Conservation (phyloP, 2,329 filamentous ascomycete genomes). For the Epichloe uncinata region DNA sequence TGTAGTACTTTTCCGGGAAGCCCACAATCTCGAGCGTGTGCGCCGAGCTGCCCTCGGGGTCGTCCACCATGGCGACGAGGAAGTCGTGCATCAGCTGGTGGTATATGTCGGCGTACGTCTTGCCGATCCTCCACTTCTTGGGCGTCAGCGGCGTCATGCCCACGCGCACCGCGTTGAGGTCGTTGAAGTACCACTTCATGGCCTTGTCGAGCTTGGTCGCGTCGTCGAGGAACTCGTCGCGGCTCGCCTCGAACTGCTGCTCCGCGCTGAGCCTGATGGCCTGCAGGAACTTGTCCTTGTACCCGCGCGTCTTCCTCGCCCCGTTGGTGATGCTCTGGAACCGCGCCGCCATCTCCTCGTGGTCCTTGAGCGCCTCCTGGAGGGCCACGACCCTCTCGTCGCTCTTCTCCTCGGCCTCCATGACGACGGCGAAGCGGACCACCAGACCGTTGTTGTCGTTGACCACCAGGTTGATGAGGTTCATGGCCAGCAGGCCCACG, state of each 20-base stretch:
- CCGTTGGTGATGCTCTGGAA: constrained; percentile 95
- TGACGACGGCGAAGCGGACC: constrained; percentile 79
- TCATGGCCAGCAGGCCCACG: constrained; percentile 76
- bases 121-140: constrained; percentile 91
- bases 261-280: constrained; percentile 63
- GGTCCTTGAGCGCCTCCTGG: constrained; percentile 89
- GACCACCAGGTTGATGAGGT: constrained; percentile 76
- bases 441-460: constrained; percentile 80
- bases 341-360: constrained; percentile 82
- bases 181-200: constrained; percentile 95
- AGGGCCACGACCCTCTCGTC: constrained; percentile 83
- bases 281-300: constrained; percentile 89
- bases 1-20: constrained; percentile 92
- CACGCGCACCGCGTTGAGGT: constrained; percentile 84
- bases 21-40: constrained; percentile 87
- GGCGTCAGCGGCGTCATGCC: constrained; percentile 89
- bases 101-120: constrained; percentile 82
- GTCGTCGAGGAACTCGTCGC: constrained; percentile 68
- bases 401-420: constrained; percentile 93
- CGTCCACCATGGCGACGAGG: constrained; percentile 68
- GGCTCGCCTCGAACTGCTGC: constrained; percentile 58
- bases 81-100: constrained; percentile 94
- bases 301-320: constrained; percentile 81
- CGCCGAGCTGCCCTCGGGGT: constrained; percentile 69
- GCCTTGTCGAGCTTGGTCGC: constrained; percentile 73